Evolutionary conservation across 176 grass and related monocot genomes (phyloP).

Genomic region (Triticum aestivum): IWGSC_CS_RefSeq_v2.1 NC_057811.1:483941027-483941526

Average conservation of each 20-base stretch:
- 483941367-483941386: constrained; percentile 94
- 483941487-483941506: neutral
- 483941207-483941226: neutral
- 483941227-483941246: neutral
- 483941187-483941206: neutral
- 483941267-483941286: constrained; percentile 24
- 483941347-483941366: constrained; percentile 97
- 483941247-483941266: neutral
- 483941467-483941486: neutral
- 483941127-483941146: too few relatives aligned
- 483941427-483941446: neutral
- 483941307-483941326: constrained; percentile 96
- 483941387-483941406: constrained; percentile 94
- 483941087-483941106: too few relatives aligned
- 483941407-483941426: constrained; percentile 92
- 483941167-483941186: neutral
- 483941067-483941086: too few relatives aligned
- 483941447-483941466: neutral
- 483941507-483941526: neutral
- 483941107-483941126: too few relatives aligned
- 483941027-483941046: too few relatives aligned
- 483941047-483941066: too few relatives aligned
- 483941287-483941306: constrained; percentile 91
- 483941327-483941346: constrained; percentile 94
- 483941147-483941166: too few relatives aligned